These are phyloP conservation scores for Platismatia glauca DNA, from an alignment of 495 filamentous ascomycete genomes.

Conservation along the genomic window DNA sequence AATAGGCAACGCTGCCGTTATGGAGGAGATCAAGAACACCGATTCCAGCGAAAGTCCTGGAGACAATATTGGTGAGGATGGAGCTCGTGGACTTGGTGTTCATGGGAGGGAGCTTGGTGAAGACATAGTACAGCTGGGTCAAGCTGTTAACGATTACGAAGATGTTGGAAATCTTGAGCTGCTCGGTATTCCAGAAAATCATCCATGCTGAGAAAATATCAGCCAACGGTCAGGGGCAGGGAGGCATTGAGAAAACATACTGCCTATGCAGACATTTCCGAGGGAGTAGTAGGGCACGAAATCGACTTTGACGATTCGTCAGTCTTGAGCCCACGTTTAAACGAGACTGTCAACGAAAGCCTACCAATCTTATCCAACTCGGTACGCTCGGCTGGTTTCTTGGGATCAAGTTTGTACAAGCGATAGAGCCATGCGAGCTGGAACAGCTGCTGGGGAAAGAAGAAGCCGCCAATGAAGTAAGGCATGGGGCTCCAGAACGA, in stretches of 20 bases:
- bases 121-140: conserved; percentile 41
- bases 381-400: conserved; percentile 24
- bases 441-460: conserved; percentile 47
- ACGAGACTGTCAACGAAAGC: background rate
- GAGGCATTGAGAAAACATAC: background rate
- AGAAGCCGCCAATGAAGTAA: conserved; percentile 46
- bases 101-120: conserved; percentile 35
- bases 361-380: conserved; percentile 27
- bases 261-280: conserved; percentile 45
- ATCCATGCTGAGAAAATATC: conserved; percentile 33
- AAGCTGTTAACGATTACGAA: conserved; percentile 44
- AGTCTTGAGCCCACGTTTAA: conserved; percentile 13
- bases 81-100: conserved; percentile 35
- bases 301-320: conserved; percentile 27
- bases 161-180: conserved; percentile 37
- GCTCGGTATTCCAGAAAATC: conserved; percentile 44
- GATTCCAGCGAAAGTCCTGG: conserved; percentile 47
- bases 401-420: conserved; percentile 35
- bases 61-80: conserved; percentile 42
- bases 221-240: background rate
- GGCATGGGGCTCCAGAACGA: conserved; percentile 44
- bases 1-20: conserved; percentile 43
- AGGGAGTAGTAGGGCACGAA: conserved; percentile 40
- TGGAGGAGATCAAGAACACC: conserved; percentile 45
- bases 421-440: conserved; percentile 43